These are phyloP conservation scores for Peterozyma xylosa DNA, from an alignment of 805 yeast species.

Conservation along the genomic window DNA sequence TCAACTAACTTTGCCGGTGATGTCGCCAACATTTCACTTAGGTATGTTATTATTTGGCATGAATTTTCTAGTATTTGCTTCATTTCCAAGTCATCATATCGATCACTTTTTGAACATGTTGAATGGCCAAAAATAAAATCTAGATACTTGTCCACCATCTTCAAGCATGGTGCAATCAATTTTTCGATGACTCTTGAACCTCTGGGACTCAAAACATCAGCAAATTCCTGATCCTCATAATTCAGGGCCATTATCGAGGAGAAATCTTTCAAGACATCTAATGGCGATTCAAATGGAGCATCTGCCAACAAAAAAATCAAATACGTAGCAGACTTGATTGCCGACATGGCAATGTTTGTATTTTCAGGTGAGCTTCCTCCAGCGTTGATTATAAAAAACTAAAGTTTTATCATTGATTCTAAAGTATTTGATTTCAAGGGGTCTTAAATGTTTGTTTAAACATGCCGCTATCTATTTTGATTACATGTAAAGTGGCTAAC, in stretches of 20 bases:
- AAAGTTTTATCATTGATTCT: too few relatives aligned
- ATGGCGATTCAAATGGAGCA: neutral
- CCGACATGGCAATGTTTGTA: too few relatives aligned
- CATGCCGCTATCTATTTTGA: too few relatives aligned
- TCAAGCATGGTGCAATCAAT: conserved; percentile 3
- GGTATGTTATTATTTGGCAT: conserved; percentile 1
- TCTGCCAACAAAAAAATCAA: neutral
- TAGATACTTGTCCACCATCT: neutral
- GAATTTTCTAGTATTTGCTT: neutral
- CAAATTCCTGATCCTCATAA: neutral
- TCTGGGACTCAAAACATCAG: conserved; percentile 1
- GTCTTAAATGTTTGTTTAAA: too few relatives aligned
- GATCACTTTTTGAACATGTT: neutral
- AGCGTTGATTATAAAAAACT: too few relatives aligned
- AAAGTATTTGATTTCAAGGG: too few relatives aligned
- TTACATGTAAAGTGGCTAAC: too few relatives aligned
- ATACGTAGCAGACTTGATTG: neutral
- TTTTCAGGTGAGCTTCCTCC: too few relatives aligned
- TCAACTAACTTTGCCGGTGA: neutral
- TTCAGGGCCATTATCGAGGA: neutral
- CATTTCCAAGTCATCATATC: neutral
- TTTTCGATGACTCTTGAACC: conserved; percentile 3
- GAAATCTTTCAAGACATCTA: conserved; percentile 1
- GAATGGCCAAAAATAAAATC: neutral
- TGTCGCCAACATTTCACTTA: neutral